Conservation (phyloP, 139 green algal species). For the Asterochloris erici region DNA sequence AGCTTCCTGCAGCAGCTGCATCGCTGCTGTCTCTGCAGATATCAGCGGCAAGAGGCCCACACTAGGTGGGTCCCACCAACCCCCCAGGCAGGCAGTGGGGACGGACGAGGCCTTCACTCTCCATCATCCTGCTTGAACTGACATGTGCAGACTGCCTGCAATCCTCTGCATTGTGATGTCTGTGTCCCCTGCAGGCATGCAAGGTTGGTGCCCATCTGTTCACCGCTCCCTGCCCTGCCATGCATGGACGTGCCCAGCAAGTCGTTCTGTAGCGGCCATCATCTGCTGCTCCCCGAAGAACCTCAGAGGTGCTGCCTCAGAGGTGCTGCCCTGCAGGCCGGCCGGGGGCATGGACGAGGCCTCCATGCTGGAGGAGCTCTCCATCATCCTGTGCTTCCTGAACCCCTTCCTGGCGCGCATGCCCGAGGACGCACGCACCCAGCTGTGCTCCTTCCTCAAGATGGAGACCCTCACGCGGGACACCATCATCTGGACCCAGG, state of each 20-base stretch:
- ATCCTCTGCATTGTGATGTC: no score
- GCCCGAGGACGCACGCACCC: slow-evolving; percentile 8
- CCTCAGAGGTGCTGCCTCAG: not conserved
- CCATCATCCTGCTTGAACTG: no score
- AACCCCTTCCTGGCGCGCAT: slow-evolving; percentile 20
- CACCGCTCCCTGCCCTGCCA: no score
- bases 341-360: not conserved
- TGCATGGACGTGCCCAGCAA: not conserved
- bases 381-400: slow-evolving; percentile 11
- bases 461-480: slow-evolving; percentile 13
- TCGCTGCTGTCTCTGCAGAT: no score
- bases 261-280: not conserved
- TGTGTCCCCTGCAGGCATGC: no score
- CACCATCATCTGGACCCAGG: slow-evolving; percentile 10
- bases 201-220: no score
- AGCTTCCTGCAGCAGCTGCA: no score
- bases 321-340: not conserved
- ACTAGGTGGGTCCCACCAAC: no score
- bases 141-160: no score
- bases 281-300: not conserved
- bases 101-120: no score
- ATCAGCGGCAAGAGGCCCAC: no score
- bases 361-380: slow-evolving; percentile 12
- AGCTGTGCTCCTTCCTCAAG: slow-evolving; percentile 4
- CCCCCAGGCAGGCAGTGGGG: no score